Conservation (phyloP, 306 rosid species). For the Echinosophora koreensis region DNA sequence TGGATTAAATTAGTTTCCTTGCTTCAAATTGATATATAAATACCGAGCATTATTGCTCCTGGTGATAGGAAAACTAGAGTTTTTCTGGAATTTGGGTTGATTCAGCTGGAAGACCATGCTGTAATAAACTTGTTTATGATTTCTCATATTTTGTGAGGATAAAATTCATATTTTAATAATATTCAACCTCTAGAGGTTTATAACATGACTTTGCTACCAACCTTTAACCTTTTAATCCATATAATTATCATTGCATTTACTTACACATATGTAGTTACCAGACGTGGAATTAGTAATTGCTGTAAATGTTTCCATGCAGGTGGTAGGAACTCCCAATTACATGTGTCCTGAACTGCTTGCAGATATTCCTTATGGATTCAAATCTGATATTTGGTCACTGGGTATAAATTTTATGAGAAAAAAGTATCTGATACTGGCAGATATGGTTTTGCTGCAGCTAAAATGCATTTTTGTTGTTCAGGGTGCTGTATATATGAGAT, state of each 20-base stretch:
- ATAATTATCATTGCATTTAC: constrained; percentile 21
- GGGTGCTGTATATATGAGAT: constrained; percentile 99
- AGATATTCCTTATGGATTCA: constrained; percentile 98
- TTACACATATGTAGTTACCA: constrained; percentile 16
- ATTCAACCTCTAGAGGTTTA: constrained; percentile 16
- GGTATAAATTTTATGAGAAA: constrained; percentile 63
- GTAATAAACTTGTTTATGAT: not conserved
- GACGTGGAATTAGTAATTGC: constrained; percentile 30
- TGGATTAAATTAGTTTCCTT: not conserved
- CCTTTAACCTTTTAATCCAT: not conserved
- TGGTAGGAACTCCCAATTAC: constrained; percentile 99
- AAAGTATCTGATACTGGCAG: constrained; percentile 6
- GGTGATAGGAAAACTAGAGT: not conserved
- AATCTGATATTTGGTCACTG: constrained; percentile 99
- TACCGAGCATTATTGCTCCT: not conserved
- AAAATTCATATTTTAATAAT: constrained; percentile 1
- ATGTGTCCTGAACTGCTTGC: constrained; percentile 99
- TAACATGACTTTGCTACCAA: not conserved
- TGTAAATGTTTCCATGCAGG: constrained; percentile 60
- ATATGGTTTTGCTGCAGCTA: constrained; percentile 46
- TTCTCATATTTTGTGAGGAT: constrained; percentile 11
- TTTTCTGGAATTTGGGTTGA: not conserved
- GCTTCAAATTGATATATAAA: not conserved
- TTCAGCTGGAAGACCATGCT: constrained; percentile 10
- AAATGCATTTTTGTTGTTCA: constrained; percentile 52